A percentile compares a stretch with the other conserved stretches of the same genome.
Evolutionary conservation across 345 rosid species (phyloP).

Genomic region (Acer campestre): DNA sequence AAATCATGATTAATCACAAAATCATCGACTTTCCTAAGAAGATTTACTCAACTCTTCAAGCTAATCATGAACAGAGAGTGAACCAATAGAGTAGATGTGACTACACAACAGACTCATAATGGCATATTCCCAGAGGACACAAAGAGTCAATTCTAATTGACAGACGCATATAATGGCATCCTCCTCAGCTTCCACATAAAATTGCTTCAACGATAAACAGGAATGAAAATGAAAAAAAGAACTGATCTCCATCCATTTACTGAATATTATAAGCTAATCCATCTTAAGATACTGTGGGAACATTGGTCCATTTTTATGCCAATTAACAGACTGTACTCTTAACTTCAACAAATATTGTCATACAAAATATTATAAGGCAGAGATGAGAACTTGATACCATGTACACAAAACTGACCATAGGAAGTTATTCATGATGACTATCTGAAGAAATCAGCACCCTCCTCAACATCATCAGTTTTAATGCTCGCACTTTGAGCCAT

Average conservation of each 20-base stretch:
- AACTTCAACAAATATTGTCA: slow-evolving; percentile 5
- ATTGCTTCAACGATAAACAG: not conserved
- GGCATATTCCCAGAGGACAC: not conserved
- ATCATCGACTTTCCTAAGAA: not conserved
- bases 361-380: not conserved
- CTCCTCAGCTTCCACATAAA: not conserved
- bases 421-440: slow-evolving; percentile 14
- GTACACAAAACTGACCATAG: not conserved
- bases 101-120: not conserved
- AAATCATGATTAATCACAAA: not conserved
- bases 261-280: not conserved
- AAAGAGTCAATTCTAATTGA: not conserved
- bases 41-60: not conserved
- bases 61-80: not conserved
- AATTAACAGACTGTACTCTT: slow-evolving; percentile 5
- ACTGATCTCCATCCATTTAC: not conserved
- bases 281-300: not conserved
- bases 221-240: not conserved
- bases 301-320: not conserved
- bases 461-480: slow-evolving; percentile 82
- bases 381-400: not conserved
- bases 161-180: not conserved
- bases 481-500: slow-evolving; percentile 74
- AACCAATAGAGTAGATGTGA: not conserved
- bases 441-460: slow-evolving; percentile 84